A percentile compares a stretch with the other conserved stretches of the same genome.
Conservation (phyloP, 345 rosid species). For the Pistacia vera region DNA sequence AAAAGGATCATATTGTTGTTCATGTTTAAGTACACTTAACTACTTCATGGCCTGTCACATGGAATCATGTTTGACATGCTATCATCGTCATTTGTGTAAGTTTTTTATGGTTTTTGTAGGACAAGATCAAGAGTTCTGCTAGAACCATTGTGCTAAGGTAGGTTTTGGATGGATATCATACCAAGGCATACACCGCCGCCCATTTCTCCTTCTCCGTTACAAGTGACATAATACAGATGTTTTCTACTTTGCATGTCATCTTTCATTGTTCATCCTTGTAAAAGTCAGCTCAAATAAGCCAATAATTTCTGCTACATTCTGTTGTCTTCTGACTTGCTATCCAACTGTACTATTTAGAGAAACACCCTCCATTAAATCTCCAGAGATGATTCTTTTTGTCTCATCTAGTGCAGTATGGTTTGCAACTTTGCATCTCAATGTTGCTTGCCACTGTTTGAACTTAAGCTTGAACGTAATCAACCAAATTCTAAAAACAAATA, state of each 20-base stretch:
- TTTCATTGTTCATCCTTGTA: neutral
- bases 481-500: neutral
- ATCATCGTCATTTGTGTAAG: neutral
- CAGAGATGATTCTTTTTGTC: neutral
- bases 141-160: neutral
- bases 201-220: neutral
- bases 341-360: neutral
- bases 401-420: neutral
- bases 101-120: neutral
- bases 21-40: neutral
- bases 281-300: neutral
- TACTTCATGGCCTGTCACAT: neutral
- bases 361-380: neutral
- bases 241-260: slow-evolving; percentile 7
- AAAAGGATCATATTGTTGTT: neutral
- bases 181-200: neutral
- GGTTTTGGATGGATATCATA: neutral
- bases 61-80: neutral
- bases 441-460: too few species aligned
- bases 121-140: neutral
- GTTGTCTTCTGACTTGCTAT: neutral
- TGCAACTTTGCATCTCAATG: neutral
- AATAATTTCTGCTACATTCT: neutral
- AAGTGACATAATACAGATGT: slow-evolving; percentile 3
- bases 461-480: neutral